A percentile compares a stretch with the other conserved stretches of the same genome.
Conservation (phyloP, 257 asterid genomes). For the Jacaranda mimosifolia region DNA sequence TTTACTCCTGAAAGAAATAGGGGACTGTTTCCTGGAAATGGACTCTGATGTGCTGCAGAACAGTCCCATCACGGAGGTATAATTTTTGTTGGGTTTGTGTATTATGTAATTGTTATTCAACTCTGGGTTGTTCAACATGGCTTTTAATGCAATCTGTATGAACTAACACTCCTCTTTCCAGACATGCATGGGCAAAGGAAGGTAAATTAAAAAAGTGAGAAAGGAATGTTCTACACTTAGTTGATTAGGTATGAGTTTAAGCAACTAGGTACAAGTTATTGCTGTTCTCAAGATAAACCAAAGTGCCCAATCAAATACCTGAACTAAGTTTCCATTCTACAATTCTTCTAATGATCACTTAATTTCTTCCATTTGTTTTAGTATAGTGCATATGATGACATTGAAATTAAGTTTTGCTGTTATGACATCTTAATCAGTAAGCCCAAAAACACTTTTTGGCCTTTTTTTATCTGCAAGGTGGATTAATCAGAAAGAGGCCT, state of each 20-base stretch:
- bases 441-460: neutral
- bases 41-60: constrained; percentile 56
- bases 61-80: constrained; percentile 68
- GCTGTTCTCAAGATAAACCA: neutral
- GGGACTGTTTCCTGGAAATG: constrained; percentile 56
- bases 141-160: constrained; percentile 22
- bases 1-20: constrained; percentile 62
- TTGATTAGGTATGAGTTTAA: constrained; percentile 6
- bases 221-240: constrained; percentile 19
- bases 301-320: constrained; percentile 19
- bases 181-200: constrained; percentile 14
- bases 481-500: constrained; percentile 20
- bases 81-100: constrained; percentile 26
- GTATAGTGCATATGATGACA: neutral
- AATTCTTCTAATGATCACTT: neutral
- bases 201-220: neutral
- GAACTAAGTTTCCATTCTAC: constrained; percentile 13
- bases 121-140: constrained; percentile 24
- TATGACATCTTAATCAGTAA: constrained; percentile 13
- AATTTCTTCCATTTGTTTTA: constrained; percentile 21
- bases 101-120: constrained; percentile 29
- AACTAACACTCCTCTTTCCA: constrained; percentile 2
- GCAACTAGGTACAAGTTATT: neutral
- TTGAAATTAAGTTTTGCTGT: neutral
- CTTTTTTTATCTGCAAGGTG: neutral